Conservation (phyloP, 768 basidiomycete genomes). For the Lentinula detonsa region DNA sequence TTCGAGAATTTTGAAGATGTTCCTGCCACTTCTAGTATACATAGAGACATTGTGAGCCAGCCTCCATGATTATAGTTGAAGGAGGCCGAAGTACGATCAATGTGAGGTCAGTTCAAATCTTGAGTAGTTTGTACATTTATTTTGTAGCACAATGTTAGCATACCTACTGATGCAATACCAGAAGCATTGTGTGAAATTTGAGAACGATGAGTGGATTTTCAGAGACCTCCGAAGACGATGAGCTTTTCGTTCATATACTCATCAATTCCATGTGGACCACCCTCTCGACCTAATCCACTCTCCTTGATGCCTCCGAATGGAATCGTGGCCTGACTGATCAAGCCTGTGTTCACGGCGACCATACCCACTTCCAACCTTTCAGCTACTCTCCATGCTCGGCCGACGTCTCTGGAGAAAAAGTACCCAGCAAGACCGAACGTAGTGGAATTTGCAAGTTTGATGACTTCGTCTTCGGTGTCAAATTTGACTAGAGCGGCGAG, state of each 20-base stretch:
- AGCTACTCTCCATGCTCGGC: constrained; percentile 89
- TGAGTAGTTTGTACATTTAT: too few relatives aligned
- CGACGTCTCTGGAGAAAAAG: constrained; percentile 83
- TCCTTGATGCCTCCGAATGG: constrained; percentile 93
- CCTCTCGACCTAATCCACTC: constrained; percentile 83
- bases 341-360: constrained; percentile 79
- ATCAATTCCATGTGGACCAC: constrained; percentile 76
- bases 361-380: constrained; percentile 92
- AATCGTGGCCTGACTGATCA: constrained; percentile 72
- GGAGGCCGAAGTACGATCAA: too few relatives aligned
- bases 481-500: constrained; percentile 85
- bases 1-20: too few relatives aligned
- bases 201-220: too few relatives aligned
- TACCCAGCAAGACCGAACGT: constrained; percentile 91
- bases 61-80: too few relatives aligned
- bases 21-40: too few relatives aligned
- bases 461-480: constrained; percentile 90
- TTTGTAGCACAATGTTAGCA: too few relatives aligned
- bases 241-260: constrained; percentile 84
- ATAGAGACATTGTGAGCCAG: too few relatives aligned
- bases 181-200: neutral
- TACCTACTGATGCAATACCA: neutral
- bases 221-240: constrained; percentile 73
- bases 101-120: too few relatives aligned
- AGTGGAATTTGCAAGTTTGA: constrained; percentile 76